Evolutionary conservation across 106 monocot genomes (phyloP).

Genomic region (Gastrodia elata): DNA sequence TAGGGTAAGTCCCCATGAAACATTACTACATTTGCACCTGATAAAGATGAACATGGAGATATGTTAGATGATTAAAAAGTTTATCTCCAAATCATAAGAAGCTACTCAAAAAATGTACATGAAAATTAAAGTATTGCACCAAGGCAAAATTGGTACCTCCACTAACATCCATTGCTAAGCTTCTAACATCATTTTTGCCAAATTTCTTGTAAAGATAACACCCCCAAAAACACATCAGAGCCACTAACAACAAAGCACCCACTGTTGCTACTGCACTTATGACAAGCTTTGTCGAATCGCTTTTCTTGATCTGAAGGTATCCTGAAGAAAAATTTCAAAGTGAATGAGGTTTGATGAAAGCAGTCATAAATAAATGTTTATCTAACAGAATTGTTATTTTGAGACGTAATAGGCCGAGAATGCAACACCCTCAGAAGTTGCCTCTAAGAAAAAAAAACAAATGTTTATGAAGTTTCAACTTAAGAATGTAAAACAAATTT

Average conservation of each 20-base stretch:
- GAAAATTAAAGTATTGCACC: not conserved
- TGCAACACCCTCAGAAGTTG: no score
- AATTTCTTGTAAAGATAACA: slow-evolving; percentile 97
- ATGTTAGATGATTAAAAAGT: not conserved
- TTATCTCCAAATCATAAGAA: not conserved
- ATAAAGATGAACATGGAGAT: slow-evolving; percentile 14
- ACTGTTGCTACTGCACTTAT: slow-evolving; percentile 96
- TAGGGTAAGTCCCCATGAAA: slow-evolving; percentile 98
- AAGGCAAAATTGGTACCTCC: slow-evolving; percentile 41
- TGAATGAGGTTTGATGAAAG: not conserved
- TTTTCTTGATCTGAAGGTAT: slow-evolving; percentile 25
- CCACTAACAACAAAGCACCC: slow-evolving; percentile 81
- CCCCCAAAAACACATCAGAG: slow-evolving; percentile 99
- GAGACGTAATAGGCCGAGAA: not conserved
- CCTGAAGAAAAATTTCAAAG: slow-evolving; percentile 22
- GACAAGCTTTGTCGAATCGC: slow-evolving; percentile 63
- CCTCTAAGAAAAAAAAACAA: not conserved
- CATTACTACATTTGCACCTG: slow-evolving; percentile 92
- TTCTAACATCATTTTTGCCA: slow-evolving; percentile 52
- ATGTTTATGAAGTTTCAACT: not conserved
- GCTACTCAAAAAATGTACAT: not conserved
- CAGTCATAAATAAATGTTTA: not conserved
- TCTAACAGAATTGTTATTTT: not conserved
- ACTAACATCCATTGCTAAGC: slow-evolving; percentile 62
- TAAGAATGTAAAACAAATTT: not conserved